phyloP scores from a whole-genome alignment of 2,329 filamentous ascomycete genomes.

The Arthrinium phaeospermum region DNA sequence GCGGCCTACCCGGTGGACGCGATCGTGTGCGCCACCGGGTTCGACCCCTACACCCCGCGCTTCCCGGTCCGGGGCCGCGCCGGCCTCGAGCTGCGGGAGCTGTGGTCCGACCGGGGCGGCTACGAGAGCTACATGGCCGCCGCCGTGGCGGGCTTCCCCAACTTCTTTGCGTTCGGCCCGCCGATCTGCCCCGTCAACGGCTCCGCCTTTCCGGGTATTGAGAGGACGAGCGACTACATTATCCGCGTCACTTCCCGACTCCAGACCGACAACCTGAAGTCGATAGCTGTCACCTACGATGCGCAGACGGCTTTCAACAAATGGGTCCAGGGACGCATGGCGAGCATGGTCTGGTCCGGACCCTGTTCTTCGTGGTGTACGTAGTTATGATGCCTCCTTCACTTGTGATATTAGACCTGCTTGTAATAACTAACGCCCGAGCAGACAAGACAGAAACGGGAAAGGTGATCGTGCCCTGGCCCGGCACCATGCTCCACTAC shows the following conservation, averaged over 20 bases:
- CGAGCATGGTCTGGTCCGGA: constrained; percentile 1
- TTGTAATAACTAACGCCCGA: neutral
- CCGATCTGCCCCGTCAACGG: constrained; percentile 12
- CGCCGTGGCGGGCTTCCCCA: constrained; percentile 13
- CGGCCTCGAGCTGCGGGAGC: neutral
- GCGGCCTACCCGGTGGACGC: neutral
- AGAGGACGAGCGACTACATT: neutral
- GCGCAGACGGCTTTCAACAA: neutral
- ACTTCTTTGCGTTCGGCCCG: constrained; percentile 13
- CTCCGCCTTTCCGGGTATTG: constrained; percentile 13
- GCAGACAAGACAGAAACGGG: neutral
- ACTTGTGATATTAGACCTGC: neutral
- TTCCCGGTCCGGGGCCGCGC: constrained; percentile 5
- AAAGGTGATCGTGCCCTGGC: constrained; percentile 7
- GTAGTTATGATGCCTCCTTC: neutral
- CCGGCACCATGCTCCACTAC: constrained; percentile 5
- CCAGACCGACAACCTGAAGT: constrained; percentile 1
- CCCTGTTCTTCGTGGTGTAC: constrained; percentile 18
- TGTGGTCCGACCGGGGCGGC: constrained; percentile 5
- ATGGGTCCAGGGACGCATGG: constrained; percentile 7
- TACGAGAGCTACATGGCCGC: constrained; percentile 8
- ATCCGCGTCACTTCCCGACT: constrained; percentile 7
- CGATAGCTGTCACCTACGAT: neutral
- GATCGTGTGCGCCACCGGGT: constrained; percentile 18
- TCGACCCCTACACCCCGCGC: neutral